These are phyloP conservation scores for Hirschioporus abietinus DNA, from an alignment of 768 basidiomycete species.

Conservation along the genomic window DNA sequence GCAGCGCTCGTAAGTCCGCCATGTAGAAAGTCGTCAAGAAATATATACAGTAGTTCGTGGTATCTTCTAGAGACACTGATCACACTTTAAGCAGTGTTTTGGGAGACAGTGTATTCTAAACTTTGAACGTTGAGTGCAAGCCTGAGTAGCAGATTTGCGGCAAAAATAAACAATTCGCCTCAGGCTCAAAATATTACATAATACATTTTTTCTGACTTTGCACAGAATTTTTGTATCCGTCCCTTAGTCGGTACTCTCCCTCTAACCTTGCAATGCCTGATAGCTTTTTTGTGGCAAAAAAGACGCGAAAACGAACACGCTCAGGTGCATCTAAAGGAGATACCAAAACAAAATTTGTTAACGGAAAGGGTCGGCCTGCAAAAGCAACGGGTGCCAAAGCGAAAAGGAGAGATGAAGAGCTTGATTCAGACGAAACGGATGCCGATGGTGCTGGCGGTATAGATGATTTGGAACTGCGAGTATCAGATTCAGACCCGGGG, in stretches of 20 bases:
- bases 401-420: conserved; percentile 50
- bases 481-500: conserved; percentile 45
- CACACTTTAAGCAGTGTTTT: too few species aligned
- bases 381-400: conserved; percentile 21
- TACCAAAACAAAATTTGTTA: conserved; percentile 23
- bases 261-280: conserved; percentile 55
- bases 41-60: not conserved
- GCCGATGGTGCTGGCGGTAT: conserved; percentile 44
- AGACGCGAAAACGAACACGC: conserved; percentile 60
- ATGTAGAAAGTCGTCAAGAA: not conserved
- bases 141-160: too few species aligned
- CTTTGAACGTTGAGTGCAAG: too few species aligned
- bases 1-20: conserved; percentile 14
- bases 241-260: not conserved
- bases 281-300: conserved; percentile 68
- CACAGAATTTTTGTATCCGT: not conserved
- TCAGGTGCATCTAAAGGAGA: conserved; percentile 27
- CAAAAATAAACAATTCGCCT: too few species aligned
- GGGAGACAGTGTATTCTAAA: too few species aligned
- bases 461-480: conserved; percentile 72
- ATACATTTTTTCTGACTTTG: too few species aligned
- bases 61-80: too few species aligned
- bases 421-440: conserved; percentile 56
- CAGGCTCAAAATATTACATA: too few species aligned
- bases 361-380: conserved; percentile 24